These are phyloP conservation scores for Dactylis glomerata DNA, from an alignment of 176 grass and related monocot genomes.

Conservation along the genomic window DNA sequence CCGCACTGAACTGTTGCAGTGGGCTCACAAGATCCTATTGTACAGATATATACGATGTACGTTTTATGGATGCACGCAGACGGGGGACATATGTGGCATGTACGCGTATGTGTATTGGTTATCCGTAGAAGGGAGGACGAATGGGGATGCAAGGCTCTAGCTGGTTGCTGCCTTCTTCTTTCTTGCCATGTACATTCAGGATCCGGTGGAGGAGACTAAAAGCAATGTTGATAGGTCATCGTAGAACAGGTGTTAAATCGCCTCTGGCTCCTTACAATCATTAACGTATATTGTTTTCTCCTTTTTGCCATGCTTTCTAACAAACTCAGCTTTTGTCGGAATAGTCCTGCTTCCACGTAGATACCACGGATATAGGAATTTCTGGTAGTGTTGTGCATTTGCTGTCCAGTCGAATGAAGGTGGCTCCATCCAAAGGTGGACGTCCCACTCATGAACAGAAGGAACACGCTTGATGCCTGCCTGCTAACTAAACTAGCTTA, in stretches of 20 bases:
- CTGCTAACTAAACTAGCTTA: background rate
- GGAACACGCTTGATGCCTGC: background rate
- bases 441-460: background rate
- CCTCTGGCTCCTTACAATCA: too few relatives aligned
- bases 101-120: background rate
- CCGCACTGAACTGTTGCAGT: slow-evolving; percentile 1
- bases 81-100: background rate
- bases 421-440: background rate
- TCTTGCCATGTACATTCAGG: background rate
- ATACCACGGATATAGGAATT: background rate
- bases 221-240: background rate
- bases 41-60: background rate
- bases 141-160: background rate
- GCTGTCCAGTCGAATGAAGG: too few relatives aligned
- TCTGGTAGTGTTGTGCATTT: too few relatives aligned
- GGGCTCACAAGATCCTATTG: background rate
- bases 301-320: background rate
- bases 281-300: too few relatives aligned
- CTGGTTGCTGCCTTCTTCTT: background rate
- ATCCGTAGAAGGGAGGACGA: slow-evolving; percentile 41
- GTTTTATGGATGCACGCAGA: background rate
- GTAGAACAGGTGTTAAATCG: background rate
- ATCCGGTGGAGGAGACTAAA: background rate
- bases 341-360: background rate
- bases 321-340: background rate